Evolutionary conservation across 768 basidiomycete species (phyloP), one percentile per base, ranked within the genome.

Genomic region (Gymnopilus junonius): DNA sequence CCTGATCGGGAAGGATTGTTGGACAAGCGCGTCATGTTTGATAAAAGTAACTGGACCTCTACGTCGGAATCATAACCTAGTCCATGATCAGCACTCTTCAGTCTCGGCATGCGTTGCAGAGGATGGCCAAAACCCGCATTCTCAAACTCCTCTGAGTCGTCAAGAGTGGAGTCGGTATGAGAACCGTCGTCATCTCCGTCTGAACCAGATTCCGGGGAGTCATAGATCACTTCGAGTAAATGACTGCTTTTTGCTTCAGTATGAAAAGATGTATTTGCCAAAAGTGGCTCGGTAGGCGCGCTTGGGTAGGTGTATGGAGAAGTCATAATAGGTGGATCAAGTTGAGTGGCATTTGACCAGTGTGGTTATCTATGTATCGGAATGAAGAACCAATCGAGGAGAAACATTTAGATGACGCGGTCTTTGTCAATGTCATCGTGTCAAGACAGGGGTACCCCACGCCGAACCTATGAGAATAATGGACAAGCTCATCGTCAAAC

Each of bases 51-150:
- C 55, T 62, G 55, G 59, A 77, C 35, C 60, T 66, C 65, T 35
- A 55, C 66, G 55, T 65, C 66, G 42, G 66, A 60, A 59, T 57
- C 66, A 46, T 61, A 69, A 63, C 63, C 58, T 21, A 68, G 53
- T 17, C 71, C 71, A 58, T 69, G 67, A 61, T 72, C 70, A 40
- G 67, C 68, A 55, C 70, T 74, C 34, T 66, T 71, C 11, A 67
- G 46, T 25, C 76, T 72, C 10, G 71, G 69, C 70, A 81, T 75
- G 35, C 79, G 75, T 53, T 77, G 68, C 12, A 79, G 65, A 11
- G 76, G 76, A 58, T 76, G 70, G 23, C 77, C 77, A 65, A 78
- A 75, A 14, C 45, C 32, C 61, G 62, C 1, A 59, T 46, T 40
- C n/a, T 20, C 54, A 15, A 55, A 23, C 58, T 53, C 42, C 14